These are phyloP conservation scores for Rhytidiadelphus loreus DNA, from an alignment of 225 moss, liverwort and hornwort species.

Conservation along the genomic window DNA sequence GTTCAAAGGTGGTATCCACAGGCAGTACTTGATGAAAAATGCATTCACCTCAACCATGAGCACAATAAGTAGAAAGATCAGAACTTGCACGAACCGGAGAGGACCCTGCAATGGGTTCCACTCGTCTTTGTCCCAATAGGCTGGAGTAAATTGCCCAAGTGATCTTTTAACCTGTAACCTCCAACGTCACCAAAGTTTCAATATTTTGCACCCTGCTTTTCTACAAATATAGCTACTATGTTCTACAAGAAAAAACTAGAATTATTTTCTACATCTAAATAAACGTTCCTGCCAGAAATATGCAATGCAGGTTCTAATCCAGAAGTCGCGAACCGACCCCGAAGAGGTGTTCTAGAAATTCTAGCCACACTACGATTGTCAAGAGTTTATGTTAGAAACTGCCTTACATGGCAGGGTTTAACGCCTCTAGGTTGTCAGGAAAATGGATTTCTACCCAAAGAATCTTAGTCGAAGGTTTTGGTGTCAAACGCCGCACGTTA, in stretches of 20 bases:
- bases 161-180: slow-evolving; percentile 62
- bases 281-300: background rate
- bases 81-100: slow-evolving; percentile 69
- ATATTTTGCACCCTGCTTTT: background rate
- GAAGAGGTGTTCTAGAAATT: background rate
- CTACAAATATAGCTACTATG: background rate
- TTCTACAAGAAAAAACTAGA: background rate
- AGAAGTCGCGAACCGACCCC: background rate
- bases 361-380: background rate
- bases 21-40: slow-evolving; percentile 73
- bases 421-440: background rate
- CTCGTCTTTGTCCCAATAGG: slow-evolving; percentile 92
- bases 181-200: background rate
- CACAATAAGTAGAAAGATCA: slow-evolving; percentile 53
- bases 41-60: slow-evolving; percentile 89
- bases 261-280: background rate
- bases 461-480: background rate
- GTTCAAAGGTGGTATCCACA: slow-evolving; percentile 90
- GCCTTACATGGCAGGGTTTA: background rate
- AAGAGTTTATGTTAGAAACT: background rate
- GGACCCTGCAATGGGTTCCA: slow-evolving; percentile 88
- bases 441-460: background rate
- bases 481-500: background rate
- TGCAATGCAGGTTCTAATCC: background rate
- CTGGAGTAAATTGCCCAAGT: slow-evolving; percentile 82